These are phyloP conservation scores for Cubamyces lactineus DNA, from an alignment of 768 basidiomycete species.

Conservation along the genomic window DNA sequence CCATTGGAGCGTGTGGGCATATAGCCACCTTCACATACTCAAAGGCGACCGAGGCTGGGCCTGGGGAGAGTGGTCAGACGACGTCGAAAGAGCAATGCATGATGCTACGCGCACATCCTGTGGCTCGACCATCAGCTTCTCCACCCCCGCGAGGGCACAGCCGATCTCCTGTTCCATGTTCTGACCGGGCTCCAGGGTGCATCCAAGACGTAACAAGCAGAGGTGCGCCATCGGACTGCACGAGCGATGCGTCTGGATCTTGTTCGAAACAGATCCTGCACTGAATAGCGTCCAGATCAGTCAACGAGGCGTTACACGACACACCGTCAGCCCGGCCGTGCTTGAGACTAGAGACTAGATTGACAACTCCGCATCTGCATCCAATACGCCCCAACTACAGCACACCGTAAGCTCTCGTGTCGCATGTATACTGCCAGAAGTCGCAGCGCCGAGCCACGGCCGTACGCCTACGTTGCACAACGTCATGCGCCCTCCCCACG, in stretches of 20 bases:
- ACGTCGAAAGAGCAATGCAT: background rate
- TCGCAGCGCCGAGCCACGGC: background rate
- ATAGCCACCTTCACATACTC: constrained; percentile 4
- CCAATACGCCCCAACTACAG: too few relatives aligned
- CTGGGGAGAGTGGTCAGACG: constrained; percentile 2
- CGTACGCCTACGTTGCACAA: too few relatives aligned
- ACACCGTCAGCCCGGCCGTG: too few relatives aligned
- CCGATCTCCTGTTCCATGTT: background rate
- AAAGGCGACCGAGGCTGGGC: background rate
- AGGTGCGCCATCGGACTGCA: background rate
- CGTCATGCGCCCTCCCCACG: too few relatives aligned
- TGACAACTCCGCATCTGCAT: too few relatives aligned
- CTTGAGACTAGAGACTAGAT: too few relatives aligned
- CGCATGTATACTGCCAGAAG: too few relatives aligned
- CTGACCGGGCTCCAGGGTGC: too few relatives aligned
- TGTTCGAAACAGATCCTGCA: background rate
- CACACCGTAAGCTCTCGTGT: too few relatives aligned
- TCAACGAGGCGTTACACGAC: background rate
- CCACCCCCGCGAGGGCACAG: background rate
- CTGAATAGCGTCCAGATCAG: background rate
- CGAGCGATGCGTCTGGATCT: background rate
- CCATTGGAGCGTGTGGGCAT: background rate
- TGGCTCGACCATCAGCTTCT: background rate
- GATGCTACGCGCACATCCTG: background rate
- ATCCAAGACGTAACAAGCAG: constrained; percentile 7